Base-by-base conservation (phyloP, 2,329 filamentous ascomycete species). In the Cercospora zeae-maydis region DNA sequence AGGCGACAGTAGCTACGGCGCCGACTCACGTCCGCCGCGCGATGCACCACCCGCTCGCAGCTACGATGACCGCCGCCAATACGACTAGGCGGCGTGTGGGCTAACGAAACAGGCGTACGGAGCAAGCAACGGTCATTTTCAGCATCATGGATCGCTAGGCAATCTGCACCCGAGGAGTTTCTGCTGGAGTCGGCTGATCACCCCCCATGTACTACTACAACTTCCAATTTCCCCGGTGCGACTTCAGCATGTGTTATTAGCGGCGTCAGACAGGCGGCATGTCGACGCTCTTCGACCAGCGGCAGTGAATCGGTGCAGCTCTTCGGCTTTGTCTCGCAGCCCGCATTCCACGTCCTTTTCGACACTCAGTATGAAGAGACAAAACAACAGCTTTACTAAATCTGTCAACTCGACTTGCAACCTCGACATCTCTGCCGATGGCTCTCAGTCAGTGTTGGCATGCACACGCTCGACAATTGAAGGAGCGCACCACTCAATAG, bases 171-270 rank as follows among this genome's bases (percentile, higher is more conserved):
- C 67, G 58, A 67, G 67, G 68, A 67, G 67, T 68, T 67, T 63
- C 65, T 66, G 64, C 68, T 65, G 64, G 66, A 68, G 61, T 69
- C 64, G 67, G 63, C 68, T 66, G 45, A 61, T 65, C 27, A 53
- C 11, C 31, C 42, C 61, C 58, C 62, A 65, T 67, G 66, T 69
- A 70, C 66, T 73, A 72, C 67, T 70, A 71, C 68, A 69, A 63
- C 66, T 70, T 68, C 65, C 68, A 57, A 67, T 68, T 55, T 34
- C 33, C 68, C 70, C 66, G 72, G 71, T 73, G 70, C 71, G 71
- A 72, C 71, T 73, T 70, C 69, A 66, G 66, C 65, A 70, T 73
- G 71, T 74, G 65, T 73, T 72, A 72, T 69, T 74, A 72, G 67
- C 70, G 67, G 68, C 66, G 47, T 63, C 66, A 63, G 53, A 63